A percentile compares a stretch with the other conserved stretches of the same genome.
phyloP scores from a whole-genome alignment of 2,329 filamentous ascomycete genomes.

The Rhynchosporium secalis region DNA sequence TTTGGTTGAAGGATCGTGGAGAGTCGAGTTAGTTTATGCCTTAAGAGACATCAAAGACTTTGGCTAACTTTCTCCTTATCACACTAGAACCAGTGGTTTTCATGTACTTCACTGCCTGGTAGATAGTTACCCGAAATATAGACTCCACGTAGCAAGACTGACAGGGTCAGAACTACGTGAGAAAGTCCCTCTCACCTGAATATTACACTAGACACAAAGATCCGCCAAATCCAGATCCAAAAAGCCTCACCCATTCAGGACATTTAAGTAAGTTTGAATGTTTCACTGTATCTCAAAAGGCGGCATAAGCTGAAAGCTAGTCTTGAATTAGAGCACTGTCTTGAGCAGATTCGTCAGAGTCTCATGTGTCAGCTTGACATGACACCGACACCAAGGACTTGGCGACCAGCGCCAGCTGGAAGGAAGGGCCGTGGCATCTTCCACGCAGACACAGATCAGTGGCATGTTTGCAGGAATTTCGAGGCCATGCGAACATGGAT shows the following conservation, averaged over 20 bases:
- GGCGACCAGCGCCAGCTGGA: conserved; percentile 6
- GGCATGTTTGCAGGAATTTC: conserved; percentile 19
- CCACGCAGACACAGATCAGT: conserved; percentile 16
- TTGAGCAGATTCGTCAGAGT: conserved; percentile 15
- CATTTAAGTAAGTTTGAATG: not conserved
- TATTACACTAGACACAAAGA: not conserved
- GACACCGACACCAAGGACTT: conserved; percentile 18
- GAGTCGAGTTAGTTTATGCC: not conserved
- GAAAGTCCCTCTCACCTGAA: not conserved
- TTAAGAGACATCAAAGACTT: not conserved
- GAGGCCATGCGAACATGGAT: conserved; percentile 16
- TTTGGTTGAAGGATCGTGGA: not conserved
- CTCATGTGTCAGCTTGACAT: conserved; percentile 20
- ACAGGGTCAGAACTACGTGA: not conserved
- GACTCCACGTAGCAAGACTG: not conserved
- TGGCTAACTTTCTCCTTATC: not conserved
- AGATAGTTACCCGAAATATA: not conserved
- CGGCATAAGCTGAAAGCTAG: too few relatives aligned
- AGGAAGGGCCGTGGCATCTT: not conserved
- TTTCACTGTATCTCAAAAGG: too few relatives aligned
- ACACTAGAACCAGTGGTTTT: not conserved
- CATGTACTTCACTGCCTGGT: not conserved
- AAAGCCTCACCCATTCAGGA: not conserved
- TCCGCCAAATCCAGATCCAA: not conserved
- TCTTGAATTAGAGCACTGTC: not conserved